Base-by-base conservation (phyloP, 1,284 basidiomycete species). In the Sporisorium reilianum region DNA sequence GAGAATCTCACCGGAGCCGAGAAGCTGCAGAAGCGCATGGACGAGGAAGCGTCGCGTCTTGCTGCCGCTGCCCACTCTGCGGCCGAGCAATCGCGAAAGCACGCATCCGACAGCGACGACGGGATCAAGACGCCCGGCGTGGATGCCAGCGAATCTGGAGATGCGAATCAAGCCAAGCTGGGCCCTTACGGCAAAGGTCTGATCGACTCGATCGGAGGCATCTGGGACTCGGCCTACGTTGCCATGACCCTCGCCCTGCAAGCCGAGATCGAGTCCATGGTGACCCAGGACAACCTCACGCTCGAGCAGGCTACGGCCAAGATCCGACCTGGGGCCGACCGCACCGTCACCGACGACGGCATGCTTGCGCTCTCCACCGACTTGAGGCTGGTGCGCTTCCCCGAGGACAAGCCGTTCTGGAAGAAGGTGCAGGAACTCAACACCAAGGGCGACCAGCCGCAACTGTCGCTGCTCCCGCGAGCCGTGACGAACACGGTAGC, bases 181-280 rank as follows among this genome's bases (percentile, higher is more conserved):
- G 82, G 81, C 0, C 82, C 85, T 0, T 80, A 84, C 50, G 85
- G 85, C 1, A 75, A 83, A 3, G 86, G 86, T 4, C 75, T 87
- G 22, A 75, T 87, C 18, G 86, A 86, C 64, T 80, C 82, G 5
- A 80, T 87, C 14, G 86, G 85, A n/a, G 86, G 86, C 0, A 77
- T 87, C 30, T 76, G 81, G 49, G 86, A 86, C 51, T 82, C 85
- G 2, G 83, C 85, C 1, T 64, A 80, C 41, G 80, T 84, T 41
- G 85, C 85, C 11, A 73, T 75, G 59, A 64, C 66, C 3, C 54
- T 78, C 1, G 65, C 61, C 3, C 53, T 82, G 0, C 61, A 72
- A 52, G 49, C 57, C 12, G 80, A 80, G 58, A 54, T 78, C 48
- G 65, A 75, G 25, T 32, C 55, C 10, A 55, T 78, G 42, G 48